phyloP scores from a whole-genome alignment of 805 yeast genomes.

The Lipomyces kockii region DNA sequence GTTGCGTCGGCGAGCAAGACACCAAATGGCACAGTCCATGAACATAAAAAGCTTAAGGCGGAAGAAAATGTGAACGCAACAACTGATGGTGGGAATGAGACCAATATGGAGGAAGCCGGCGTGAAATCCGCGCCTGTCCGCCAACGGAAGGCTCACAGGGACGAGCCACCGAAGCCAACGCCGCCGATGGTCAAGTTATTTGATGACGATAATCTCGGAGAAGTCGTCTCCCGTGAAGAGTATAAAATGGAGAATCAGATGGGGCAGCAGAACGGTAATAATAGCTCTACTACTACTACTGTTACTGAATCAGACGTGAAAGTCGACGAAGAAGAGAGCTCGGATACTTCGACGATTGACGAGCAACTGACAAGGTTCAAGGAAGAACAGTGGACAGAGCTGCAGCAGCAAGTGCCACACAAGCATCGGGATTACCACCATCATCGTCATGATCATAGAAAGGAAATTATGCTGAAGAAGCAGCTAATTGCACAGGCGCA shows the following conservation, averaged over 20 bases:
- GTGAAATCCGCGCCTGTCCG: not conserved
- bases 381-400: not conserved
- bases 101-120: not conserved
- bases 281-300: not conserved
- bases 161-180: not conserved
- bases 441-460: constrained; percentile 3
- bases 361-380: not conserved
- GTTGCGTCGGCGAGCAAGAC: not conserved
- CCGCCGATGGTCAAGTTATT: not conserved
- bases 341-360: not conserved
- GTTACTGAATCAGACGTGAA: not conserved
- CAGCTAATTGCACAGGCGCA: constrained; percentile 3
- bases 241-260: constrained; percentile 3
- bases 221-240: constrained; percentile 24
- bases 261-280: not conserved
- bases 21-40: not conserved
- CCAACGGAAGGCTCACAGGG: not conserved
- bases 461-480: constrained; percentile 5
- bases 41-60: not conserved
- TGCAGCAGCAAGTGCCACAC: not conserved
- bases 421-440: constrained; percentile 3
- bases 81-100: not conserved
- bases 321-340: not conserved
- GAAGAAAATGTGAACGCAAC: not conserved
- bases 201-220: constrained; percentile 23